A percentile compares a stretch with the other conserved stretches of the same genome.
These are phyloP conservation scores for Chaetomium tenue DNA, from an alignment of 495 filamentous ascomycete genomes.

Conservation along the genomic window DNA sequence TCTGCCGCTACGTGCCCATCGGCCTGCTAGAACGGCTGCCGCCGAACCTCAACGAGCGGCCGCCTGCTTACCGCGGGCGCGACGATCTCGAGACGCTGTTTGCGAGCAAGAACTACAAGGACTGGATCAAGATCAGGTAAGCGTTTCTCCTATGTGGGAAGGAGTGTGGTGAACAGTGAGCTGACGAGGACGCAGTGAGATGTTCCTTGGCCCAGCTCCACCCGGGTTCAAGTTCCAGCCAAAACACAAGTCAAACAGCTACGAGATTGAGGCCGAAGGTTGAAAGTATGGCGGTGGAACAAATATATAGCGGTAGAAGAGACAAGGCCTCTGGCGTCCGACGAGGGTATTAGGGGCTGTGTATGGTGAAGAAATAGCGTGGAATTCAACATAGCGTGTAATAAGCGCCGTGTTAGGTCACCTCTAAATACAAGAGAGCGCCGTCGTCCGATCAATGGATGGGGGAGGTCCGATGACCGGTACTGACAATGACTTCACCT, in stretches of 20 bases:
- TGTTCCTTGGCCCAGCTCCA: conserved; percentile 93
- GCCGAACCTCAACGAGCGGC: conserved; percentile 80
- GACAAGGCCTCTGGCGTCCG: no score
- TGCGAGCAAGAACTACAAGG: conserved; percentile 83
- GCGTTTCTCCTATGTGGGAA: conserved; percentile 25
- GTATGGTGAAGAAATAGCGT: no score
- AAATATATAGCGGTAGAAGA: background rate
- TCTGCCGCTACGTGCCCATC: conserved; percentile 83
- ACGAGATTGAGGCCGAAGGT: conserved; percentile 60
- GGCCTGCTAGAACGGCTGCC: conserved; percentile 86
- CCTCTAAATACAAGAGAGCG: no score
- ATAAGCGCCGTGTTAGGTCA: no score
- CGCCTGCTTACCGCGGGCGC: conserved; percentile 76
- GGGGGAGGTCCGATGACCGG: no score
- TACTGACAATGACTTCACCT: no score
- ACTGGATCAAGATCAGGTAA: conserved; percentile 98
- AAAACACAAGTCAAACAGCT: conserved; percentile 96
- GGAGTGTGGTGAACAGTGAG: background rate
- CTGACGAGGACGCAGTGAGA: conserved; percentile 61
- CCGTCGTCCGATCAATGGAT: no score
- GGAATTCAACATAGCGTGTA: no score
- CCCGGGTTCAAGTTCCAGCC: conserved; percentile 90
- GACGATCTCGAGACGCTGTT: conserved; percentile 90
- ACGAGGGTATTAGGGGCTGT: no score
- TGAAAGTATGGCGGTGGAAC: conserved; percentile 26